Evolutionary conservation across 2,329 filamentous ascomycete genomes (phyloP), one percentile per base, ranked within the genome.

Genomic region (Arthrinium puccinioides): DNA sequence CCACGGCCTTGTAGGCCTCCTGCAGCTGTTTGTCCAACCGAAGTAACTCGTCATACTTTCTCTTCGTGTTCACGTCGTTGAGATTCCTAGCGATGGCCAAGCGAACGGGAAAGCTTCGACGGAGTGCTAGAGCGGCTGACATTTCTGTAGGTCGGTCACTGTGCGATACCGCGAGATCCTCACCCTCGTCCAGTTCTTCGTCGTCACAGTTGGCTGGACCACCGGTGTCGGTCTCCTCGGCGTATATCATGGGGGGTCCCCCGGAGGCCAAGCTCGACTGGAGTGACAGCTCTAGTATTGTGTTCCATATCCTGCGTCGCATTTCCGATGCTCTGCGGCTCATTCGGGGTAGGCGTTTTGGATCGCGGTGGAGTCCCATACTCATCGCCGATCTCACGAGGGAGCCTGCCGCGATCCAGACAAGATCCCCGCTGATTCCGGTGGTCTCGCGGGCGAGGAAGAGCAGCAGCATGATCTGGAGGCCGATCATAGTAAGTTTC

Each of bases 341-440:
- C 76, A 1, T 66, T 61, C 15, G 64, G 60, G 24, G 71, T 63
- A 1, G 56, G 48, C 3, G 68, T 62, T 61, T 61, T 0, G 76
- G 74, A 38, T 79, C 76, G 2, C 72, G 66, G 48, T 80, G 74
- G 6, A 79, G 58, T 4, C 76, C 75, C 64, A 78, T 76, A 38
- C 66, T 66, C 49, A 79, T 69, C 36, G 74, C 76, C 7, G 64
- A 66, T 9, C 74, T 61, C n/a, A 76, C 41, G 9, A 78, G 43
- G 1, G 60, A 54, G 1, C 75, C 75, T 0, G 66, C 59, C 2
- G 67, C 61, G 21, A 73, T 63, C 72, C 72, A 79, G 2, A 64
- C 59, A 4, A 76, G 49, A 42, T 79, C 74, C 5, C 63, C 63
- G 4, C 64, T 66, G 4, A 75, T 59, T 10, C 60, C 63, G 20